Conservation (phyloP, 371 early-diverging fungal genomes). For the Apophysomyces ossiformis region DNA sequence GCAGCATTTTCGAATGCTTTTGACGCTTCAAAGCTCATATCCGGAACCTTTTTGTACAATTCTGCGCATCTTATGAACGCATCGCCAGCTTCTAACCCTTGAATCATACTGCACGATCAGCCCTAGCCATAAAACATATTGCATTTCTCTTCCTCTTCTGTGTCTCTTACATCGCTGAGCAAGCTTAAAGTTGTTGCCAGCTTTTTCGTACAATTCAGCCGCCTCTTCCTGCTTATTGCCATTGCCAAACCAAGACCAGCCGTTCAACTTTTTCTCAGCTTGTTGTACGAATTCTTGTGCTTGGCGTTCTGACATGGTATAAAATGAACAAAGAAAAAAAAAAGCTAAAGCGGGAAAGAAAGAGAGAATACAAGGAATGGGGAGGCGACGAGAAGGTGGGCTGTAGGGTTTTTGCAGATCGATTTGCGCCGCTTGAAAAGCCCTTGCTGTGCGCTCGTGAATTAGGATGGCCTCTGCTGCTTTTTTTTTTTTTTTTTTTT, state of each 20-base stretch:
- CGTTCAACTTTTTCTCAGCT: constrained; percentile 76
- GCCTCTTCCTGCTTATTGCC: constrained; percentile 90
- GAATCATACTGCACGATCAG: background rate
- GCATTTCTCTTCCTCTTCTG: too few relatives aligned
- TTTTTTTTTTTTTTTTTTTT: too few relatives aligned
- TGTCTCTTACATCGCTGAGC: constrained; percentile 79
- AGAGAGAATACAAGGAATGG: too few relatives aligned
- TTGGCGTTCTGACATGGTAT: constrained; percentile 71
- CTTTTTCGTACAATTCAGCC: constrained; percentile 87
- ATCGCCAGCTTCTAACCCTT: constrained; percentile 93
- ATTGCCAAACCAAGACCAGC: constrained; percentile 84
- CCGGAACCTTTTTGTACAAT: constrained; percentile 62
- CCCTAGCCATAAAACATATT: too few relatives aligned
- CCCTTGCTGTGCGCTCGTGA: too few relatives aligned
- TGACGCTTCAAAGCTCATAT: constrained; percentile 83
- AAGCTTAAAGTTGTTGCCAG: constrained; percentile 90
- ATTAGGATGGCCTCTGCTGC: too few relatives aligned
- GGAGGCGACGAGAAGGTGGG: too few relatives aligned
- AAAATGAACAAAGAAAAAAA: background rate
- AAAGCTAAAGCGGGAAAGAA: too few relatives aligned
- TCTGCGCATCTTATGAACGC: constrained; percentile 84
- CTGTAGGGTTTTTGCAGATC: too few relatives aligned
- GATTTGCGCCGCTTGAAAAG: too few relatives aligned
- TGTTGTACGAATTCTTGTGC: constrained; percentile 73
- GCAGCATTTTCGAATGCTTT: constrained; percentile 84